phyloP scores from a whole-genome alignment of 306 rosid genomes.

The Malus domestica region ASM211411v1 NC_041801.1:4960501-4961000 shows the following conservation, averaged over 20 bases:
- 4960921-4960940: not conserved
- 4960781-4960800: constrained; percentile 79
- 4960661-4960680: constrained; percentile 90
- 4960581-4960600: constrained; percentile 96
- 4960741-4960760: constrained; percentile 99
- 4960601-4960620: constrained; percentile 97
- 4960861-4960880: constrained; percentile 18
- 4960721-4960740: constrained; percentile 94
- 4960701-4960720: constrained; percentile 96
- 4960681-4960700: constrained; percentile 99
- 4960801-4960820: constrained; percentile 75
- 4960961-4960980: constrained; percentile 18
- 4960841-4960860: constrained; percentile 25
- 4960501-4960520: not conserved
- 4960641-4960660: constrained; percentile 90
- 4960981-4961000: constrained; percentile 27
- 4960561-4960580: constrained; percentile 45
- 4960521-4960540: not conserved
- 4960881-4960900: constrained; percentile 14
- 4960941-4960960: constrained; percentile 30
- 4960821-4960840: constrained; percentile 52
- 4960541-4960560: not conserved
- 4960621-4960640: constrained; percentile 79
- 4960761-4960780: constrained; percentile 92
- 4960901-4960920: constrained; percentile 23